Evolutionary conservation across 2,329 filamentous ascomycete genomes (phyloP).

Genomic region (Cladophialophora carrionii): DNA sequence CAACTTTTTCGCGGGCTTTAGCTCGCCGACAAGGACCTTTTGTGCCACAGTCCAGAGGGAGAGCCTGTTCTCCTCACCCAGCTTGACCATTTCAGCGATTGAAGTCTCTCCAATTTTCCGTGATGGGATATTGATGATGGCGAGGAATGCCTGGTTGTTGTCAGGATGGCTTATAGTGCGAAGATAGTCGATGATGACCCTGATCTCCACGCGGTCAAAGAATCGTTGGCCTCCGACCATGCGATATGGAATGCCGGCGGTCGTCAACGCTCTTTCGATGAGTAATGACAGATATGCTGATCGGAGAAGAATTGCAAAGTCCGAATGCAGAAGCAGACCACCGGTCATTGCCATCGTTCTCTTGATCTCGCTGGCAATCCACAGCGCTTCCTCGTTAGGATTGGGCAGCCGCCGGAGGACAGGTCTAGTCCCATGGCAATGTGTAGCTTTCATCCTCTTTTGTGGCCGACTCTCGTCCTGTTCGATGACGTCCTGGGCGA

Average conservation of each 20-base stretch:
- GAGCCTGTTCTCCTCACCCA: slow-evolving; percentile 70
- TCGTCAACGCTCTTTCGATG: slow-evolving; percentile 81
- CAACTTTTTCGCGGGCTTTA: slow-evolving; percentile 58
- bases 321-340: slow-evolving; percentile 70
- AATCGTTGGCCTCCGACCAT: slow-evolving; percentile 93
- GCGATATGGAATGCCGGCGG: slow-evolving; percentile 79
- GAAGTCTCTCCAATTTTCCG: slow-evolving; percentile 80
- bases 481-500: slow-evolving; percentile 83
- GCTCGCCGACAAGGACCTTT: slow-evolving; percentile 57
- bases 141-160: slow-evolving; percentile 81
- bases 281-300: slow-evolving; percentile 80
- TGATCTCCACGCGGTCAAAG: slow-evolving; percentile 88
- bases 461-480: slow-evolving; percentile 80
- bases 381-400: slow-evolving; percentile 75
- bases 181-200: slow-evolving; percentile 83
- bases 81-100: slow-evolving; percentile 71
- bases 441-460: slow-evolving; percentile 78
- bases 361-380: slow-evolving; percentile 84
- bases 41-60: slow-evolving; percentile 78
- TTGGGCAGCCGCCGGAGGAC: slow-evolving; percentile 76
- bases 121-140: slow-evolving; percentile 82
- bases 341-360: slow-evolving; percentile 72
- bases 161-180: slow-evolving; percentile 80
- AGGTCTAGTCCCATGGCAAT: slow-evolving; percentile 76
- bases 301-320: slow-evolving; percentile 85